Percentiles rank a stretch among this genome's conserved stretches.
These are phyloP conservation scores for Tetraselmis chui DNA, from an alignment of 139 green algal genomes.

Conservation along the genomic window DNA sequence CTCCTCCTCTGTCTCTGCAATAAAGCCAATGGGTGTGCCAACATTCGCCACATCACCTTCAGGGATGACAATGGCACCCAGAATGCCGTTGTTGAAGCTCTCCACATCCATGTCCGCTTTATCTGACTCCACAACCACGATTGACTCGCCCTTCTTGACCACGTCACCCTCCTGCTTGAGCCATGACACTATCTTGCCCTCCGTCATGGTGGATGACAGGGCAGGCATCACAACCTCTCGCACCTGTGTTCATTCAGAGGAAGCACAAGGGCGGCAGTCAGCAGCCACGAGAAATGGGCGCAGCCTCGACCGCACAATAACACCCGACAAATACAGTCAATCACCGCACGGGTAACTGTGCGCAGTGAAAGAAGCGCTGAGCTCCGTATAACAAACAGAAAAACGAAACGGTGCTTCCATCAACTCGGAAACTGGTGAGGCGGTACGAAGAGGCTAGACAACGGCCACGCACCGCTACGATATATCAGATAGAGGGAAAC, in stretches of 20 bases:
- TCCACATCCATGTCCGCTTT: conserved; percentile 99
- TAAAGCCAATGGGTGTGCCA: conserved; percentile 84
- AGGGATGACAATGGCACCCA: conserved; percentile 53
- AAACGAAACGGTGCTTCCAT: background rate
- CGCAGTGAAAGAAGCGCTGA: too few species aligned
- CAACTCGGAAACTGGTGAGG: too few species aligned
- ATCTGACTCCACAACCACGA: conserved; percentile 98
- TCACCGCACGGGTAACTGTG: too few species aligned
- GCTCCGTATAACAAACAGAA: background rate
- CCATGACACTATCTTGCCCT: conserved; percentile 94
- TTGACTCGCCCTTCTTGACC: conserved; percentile 79
- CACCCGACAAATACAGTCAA: too few species aligned
- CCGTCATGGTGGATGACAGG: conserved; percentile 81
- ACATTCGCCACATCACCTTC: conserved; percentile 85
- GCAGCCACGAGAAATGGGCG: background rate
- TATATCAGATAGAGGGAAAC: too few species aligned
- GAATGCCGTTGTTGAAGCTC: conserved; percentile 85
- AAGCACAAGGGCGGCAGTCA: background rate
- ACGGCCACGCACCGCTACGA: too few species aligned
- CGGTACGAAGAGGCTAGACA: too few species aligned
- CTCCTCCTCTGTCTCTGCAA: conserved; percentile 92
- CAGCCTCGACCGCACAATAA: too few species aligned
- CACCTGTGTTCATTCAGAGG: background rate
- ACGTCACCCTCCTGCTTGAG: conserved; percentile 88
- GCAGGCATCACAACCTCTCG: conserved; percentile 95